A percentile compares a stretch with the other conserved stretches of the same genome.
Conservation (phyloP, 495 filamentous ascomycete species). For the Hypoxylon intermedium region DNA sequence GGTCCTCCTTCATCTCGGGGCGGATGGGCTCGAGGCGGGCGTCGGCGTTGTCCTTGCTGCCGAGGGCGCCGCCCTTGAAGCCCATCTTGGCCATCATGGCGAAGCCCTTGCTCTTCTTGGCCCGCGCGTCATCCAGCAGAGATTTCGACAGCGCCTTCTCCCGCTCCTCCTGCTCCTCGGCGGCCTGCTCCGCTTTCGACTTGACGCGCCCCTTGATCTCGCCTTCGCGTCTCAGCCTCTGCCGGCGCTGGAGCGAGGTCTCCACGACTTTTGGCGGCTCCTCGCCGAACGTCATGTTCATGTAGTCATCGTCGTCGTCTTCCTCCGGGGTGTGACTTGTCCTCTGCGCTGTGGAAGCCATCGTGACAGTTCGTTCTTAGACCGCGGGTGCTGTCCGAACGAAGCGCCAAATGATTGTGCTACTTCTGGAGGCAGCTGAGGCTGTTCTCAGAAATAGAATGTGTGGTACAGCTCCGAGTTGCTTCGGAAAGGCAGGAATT, state of each 20-base stretch:
- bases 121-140: slow-evolving; percentile 59
- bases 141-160: slow-evolving; percentile 76
- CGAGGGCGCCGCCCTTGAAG: slow-evolving; percentile 77
- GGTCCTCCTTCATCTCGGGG: slow-evolving; percentile 75
- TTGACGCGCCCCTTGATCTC: slow-evolving; percentile 67
- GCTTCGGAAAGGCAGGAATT: too few species aligned
- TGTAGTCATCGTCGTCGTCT: slow-evolving; percentile 69
- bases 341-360: slow-evolving; percentile 4
- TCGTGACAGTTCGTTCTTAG: background rate
- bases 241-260: slow-evolving; percentile 63
- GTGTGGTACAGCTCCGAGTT: too few species aligned
- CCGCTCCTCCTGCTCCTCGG: slow-evolving; percentile 70
- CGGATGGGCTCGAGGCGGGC: slow-evolving; percentile 64
- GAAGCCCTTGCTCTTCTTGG: slow-evolving; percentile 75
- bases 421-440: too few species aligned
- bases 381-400: too few species aligned
- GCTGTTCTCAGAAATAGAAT: too few species aligned
- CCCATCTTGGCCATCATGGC: slow-evolving; percentile 98
- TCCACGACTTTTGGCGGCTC: slow-evolving; percentile 49
- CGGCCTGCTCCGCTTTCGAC: slow-evolving; percentile 83
- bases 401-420: too few species aligned
- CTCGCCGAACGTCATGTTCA: slow-evolving; percentile 65
- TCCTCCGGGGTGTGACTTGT: slow-evolving; percentile 10
- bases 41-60: slow-evolving; percentile 54
- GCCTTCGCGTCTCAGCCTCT: slow-evolving; percentile 62